Conservation (phyloP, 2,329 filamentous ascomycete genomes). For the Ceratocystis destructans region DNA sequence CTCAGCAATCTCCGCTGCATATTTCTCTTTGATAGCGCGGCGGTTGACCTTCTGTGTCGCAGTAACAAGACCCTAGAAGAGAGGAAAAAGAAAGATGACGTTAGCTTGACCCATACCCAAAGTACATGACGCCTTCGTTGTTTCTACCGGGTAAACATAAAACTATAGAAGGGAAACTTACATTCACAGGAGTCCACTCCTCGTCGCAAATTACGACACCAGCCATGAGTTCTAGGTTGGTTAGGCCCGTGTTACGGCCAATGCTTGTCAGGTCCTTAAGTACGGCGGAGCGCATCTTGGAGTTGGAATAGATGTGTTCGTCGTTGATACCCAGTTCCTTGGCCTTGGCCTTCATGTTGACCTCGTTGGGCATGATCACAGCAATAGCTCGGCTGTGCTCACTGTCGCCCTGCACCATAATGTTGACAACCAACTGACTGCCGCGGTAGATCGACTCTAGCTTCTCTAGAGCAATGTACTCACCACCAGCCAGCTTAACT, state of each 20-base stretch:
- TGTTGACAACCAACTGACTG: constrained; percentile 62
- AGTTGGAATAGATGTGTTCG: constrained; percentile 51
- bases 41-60: constrained; percentile 50
- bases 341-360: constrained; percentile 46
- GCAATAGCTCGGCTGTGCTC: constrained; percentile 68
- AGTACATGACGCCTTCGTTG: background rate
- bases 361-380: constrained; percentile 58
- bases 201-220: constrained; percentile 69
- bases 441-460: constrained; percentile 84
- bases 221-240: constrained; percentile 58
- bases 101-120: constrained; percentile 20
- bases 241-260: constrained; percentile 52
- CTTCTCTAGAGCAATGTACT: constrained; percentile 95
- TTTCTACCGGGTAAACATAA: background rate
- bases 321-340: constrained; percentile 49
- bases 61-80: constrained; percentile 40
- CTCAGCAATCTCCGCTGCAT: constrained; percentile 38
- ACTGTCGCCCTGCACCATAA: constrained; percentile 72
- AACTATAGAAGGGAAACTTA: constrained; percentile 35
- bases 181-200: constrained; percentile 76
- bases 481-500: constrained; percentile 86
- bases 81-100: background rate
- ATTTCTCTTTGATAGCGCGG: constrained; percentile 36
- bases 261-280: constrained; percentile 54
- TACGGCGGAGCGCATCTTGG: constrained; percentile 47